A percentile compares a stretch with the other conserved stretches of the same genome.
Conservation (phyloP, 2,329 filamentous ascomycete species). For the Cercospora nicotianae region DNA sequence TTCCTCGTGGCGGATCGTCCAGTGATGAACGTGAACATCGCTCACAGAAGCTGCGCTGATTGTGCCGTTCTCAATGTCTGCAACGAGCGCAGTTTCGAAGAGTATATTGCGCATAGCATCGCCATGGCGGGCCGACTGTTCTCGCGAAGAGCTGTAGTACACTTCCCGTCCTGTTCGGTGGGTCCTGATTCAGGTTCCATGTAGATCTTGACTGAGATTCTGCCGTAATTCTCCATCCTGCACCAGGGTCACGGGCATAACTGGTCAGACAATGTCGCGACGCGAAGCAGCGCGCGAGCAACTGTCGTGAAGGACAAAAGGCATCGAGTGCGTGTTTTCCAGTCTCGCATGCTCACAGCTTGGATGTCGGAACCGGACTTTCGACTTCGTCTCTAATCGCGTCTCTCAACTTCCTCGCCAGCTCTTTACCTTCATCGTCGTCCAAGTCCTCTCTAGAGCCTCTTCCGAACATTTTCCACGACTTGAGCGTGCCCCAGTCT, state of each 20-base stretch:
- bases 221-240: neutral
- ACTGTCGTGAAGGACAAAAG: neutral
- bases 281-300: neutral
- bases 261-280: neutral
- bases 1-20: neutral
- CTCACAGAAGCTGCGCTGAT: neutral
- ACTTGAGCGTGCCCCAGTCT: constrained; percentile 49
- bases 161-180: neutral
- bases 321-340: neutral
- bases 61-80: neutral
- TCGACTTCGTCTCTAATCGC: constrained; percentile 37
- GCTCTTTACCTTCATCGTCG: constrained; percentile 65
- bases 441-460: constrained; percentile 72
- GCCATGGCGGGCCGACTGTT: neutral
- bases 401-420: constrained; percentile 55
- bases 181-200: neutral
- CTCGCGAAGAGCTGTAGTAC: neutral
- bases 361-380: neutral
- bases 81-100: neutral
- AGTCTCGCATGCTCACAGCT: constrained; percentile 3
- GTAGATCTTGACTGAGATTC: neutral
- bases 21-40: neutral
- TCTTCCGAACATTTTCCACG: constrained; percentile 80
- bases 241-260: neutral
- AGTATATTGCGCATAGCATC: neutral